Conservation (phyloP, 2,329 filamentous ascomycete species). For the Stagonosporopsis tanaceti region DNA sequence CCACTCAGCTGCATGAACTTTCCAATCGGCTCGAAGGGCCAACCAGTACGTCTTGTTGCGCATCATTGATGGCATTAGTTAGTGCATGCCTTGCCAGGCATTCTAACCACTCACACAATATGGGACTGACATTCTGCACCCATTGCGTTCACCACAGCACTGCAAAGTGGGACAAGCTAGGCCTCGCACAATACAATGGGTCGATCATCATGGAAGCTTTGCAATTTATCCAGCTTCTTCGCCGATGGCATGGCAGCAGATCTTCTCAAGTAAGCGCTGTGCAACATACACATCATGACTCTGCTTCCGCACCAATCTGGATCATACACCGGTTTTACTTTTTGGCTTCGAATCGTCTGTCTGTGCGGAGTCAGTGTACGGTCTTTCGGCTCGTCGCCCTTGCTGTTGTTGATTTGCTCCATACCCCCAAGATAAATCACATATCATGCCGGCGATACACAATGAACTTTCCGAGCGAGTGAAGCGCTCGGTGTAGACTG, state of each 20-base stretch:
- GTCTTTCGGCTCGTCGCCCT: not conserved
- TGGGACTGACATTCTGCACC: not conserved
- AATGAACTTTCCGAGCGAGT: not conserved
- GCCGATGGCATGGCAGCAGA: conserved; percentile 2
- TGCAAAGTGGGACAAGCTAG: conserved; percentile 4
- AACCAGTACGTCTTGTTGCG: not conserved
- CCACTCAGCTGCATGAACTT: conserved; percentile 3
- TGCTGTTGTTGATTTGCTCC: not conserved
- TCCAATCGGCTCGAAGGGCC: conserved; percentile 3
- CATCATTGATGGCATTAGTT: conserved; percentile 2
- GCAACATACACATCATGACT: conserved; percentile 7
- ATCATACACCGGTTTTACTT: conserved; percentile 3
- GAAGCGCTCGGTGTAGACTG: not conserved
- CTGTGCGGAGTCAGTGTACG: not conserved
- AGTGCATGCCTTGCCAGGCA: conserved; percentile 4
- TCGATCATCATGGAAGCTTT: not conserved
- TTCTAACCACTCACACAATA: not conserved
- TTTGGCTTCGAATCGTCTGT: not conserved
- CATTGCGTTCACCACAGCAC: not conserved
- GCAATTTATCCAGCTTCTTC: not conserved
- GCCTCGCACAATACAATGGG: not conserved
- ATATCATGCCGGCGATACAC: conserved; percentile 1
- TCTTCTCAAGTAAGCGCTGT: conserved; percentile 3
- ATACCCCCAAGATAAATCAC: not conserved
- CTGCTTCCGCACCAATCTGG: not conserved